Evolutionary conservation across 2,329 filamentous ascomycete species (phyloP).

Genomic region (Alternaria ventricosa): DNA sequence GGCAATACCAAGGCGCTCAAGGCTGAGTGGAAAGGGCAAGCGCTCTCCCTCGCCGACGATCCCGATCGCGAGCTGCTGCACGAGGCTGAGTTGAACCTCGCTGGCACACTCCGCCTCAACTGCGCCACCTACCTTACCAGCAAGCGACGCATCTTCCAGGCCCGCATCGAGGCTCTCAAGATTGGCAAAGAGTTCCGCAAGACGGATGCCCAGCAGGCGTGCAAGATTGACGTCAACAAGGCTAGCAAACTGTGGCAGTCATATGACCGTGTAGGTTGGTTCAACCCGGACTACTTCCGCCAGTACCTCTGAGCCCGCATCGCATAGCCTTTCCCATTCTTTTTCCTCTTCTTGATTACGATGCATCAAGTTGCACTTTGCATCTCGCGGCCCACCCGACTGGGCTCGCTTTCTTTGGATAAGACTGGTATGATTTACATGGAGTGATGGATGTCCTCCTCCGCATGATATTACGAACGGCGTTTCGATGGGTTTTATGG

Average conservation of each 20-base stretch:
- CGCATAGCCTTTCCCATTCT: neutral
- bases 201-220: slow-evolving; percentile 94
- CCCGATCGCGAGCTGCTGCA: slow-evolving; percentile 74
- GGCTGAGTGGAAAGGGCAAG: slow-evolving; percentile 84
- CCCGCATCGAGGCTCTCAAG: slow-evolving; percentile 69
- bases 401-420: slow-evolving; percentile 19
- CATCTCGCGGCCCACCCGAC: slow-evolving; percentile 27
- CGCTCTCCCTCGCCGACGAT: slow-evolving; percentile 72
- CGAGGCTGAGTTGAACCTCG: slow-evolving; percentile 77
- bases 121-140: slow-evolving; percentile 89
- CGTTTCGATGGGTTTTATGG: slow-evolving; percentile 24
- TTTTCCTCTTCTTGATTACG: slow-evolving; percentile 1
- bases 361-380: slow-evolving; percentile 35
- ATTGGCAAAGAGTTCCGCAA: slow-evolving; percentile 87
- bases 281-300: slow-evolving; percentile 63
- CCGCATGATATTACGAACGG: slow-evolving; percentile 38
- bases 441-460: slow-evolving; percentile 17
- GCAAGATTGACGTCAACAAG: slow-evolving; percentile 98
- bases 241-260: slow-evolving; percentile 90
- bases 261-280: slow-evolving; percentile 86
- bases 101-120: slow-evolving; percentile 79
- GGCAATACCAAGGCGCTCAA: slow-evolving; percentile 74
- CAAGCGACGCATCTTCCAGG: slow-evolving; percentile 89
- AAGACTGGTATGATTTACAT: slow-evolving; percentile 30
- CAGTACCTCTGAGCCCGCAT: slow-evolving; percentile 47